phyloP scores from a whole-genome alignment of 2,329 filamentous ascomycete species.

The Fusarium domesticum region DNA sequence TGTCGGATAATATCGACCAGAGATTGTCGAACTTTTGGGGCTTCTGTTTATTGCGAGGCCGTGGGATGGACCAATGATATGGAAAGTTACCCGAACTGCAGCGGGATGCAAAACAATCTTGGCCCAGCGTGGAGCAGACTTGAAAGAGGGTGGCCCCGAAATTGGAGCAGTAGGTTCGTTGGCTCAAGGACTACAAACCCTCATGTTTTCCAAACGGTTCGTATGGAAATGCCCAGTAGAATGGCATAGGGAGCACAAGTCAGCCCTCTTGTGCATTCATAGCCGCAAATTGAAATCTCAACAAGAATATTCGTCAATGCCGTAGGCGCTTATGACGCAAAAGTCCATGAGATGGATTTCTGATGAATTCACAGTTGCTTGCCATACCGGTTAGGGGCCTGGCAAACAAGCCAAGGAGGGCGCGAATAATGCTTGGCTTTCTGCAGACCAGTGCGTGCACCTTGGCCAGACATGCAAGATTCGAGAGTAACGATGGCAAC shows the following conservation, averaged over 20 bases:
- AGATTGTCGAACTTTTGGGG: slow-evolving; percentile 10
- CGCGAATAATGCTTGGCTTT: slow-evolving; percentile 21
- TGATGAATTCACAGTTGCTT: no score
- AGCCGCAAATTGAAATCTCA: neutral
- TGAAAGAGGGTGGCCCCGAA: slow-evolving; percentile 11
- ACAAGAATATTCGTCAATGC: neutral
- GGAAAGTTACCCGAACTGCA: slow-evolving; percentile 30
- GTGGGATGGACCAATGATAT: slow-evolving; percentile 28
- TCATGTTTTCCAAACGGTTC: slow-evolving; percentile 22
- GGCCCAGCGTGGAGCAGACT: slow-evolving; percentile 14
- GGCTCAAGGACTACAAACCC: slow-evolving; percentile 18
- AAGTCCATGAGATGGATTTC: neutral
- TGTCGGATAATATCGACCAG: slow-evolving; percentile 1
- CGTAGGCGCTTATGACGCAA: neutral
- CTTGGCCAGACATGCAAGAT: slow-evolving; percentile 2
- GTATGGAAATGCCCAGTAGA: neutral
- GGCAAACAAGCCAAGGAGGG: neutral
- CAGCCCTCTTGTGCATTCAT: slow-evolving; percentile 1
- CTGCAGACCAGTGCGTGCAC: neutral
- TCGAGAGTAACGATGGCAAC: slow-evolving; percentile 11
- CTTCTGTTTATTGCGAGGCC: slow-evolving; percentile 20
- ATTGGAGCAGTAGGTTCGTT: slow-evolving; percentile 13
- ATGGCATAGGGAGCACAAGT: slow-evolving; percentile 4
- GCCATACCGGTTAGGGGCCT: neutral
- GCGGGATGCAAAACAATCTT: slow-evolving; percentile 18